These are phyloP conservation scores for Biancaea sappan DNA, from an alignment of 306 rosid species.

Conservation along the genomic window DNA sequence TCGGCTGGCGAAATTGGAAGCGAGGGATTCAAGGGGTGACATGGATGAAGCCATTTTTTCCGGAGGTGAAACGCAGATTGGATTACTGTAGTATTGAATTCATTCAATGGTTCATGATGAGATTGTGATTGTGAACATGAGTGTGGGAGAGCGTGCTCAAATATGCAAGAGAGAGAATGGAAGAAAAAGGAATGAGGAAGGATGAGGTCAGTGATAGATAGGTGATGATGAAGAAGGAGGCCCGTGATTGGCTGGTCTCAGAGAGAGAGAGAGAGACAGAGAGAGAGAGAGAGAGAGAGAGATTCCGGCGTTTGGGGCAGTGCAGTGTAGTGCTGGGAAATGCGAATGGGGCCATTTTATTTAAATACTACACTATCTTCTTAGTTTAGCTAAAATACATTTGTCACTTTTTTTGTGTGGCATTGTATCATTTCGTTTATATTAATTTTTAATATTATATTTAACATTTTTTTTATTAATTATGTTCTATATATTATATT, in stretches of 20 bases:
- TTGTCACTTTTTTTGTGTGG: too few species aligned
- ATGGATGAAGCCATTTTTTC: constrained; percentile 15
- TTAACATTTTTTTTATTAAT: too few species aligned
- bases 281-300: neutral
- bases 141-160: too few species aligned
- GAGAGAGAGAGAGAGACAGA: neutral
- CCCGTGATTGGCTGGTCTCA: too few species aligned
- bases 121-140: too few species aligned
- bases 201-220: neutral
- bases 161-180: too few species aligned
- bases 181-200: neutral
- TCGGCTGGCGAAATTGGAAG: neutral
- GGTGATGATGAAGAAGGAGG: neutral
- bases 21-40: neutral
- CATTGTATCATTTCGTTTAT: too few species aligned
- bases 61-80: neutral
- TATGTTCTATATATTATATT: too few species aligned
- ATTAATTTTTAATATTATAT: too few species aligned
- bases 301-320: neutral
- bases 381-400: too few species aligned
- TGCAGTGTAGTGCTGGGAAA: neutral
- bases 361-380: too few species aligned
- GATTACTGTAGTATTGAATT: neutral
- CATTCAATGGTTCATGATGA: too few species aligned
- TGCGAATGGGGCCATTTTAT: neutral